A percentile compares a stretch with the other conserved stretches of the same genome.
Conservation (phyloP, 371 early-diverging fungal species). For the Mortierella sp. region DNA sequence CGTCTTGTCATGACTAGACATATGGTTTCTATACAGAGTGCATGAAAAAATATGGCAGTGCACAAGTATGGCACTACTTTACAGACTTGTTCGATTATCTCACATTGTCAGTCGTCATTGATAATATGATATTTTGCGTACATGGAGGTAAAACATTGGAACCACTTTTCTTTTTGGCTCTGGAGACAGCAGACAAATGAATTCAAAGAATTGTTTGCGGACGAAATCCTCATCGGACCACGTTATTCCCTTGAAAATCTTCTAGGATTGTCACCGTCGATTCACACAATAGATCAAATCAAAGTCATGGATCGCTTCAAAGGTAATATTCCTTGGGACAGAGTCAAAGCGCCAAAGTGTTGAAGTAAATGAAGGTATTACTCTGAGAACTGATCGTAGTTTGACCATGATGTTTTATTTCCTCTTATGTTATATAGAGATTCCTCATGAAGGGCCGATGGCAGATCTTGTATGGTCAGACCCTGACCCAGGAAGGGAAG, state of each 20-base stretch:
- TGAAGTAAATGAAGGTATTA: not conserved
- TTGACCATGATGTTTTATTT: not conserved
- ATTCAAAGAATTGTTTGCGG: slow-evolving; percentile 1
- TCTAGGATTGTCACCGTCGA: slow-evolving; percentile 88
- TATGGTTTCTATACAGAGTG: slow-evolving; percentile 99
- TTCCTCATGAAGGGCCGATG: slow-evolving; percentile 99
- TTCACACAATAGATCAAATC: slow-evolving; percentile 95
- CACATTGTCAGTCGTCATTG: slow-evolving; percentile 92
- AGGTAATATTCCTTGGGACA: slow-evolving; percentile 62
- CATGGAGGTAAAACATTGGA: slow-evolving; percentile 86
- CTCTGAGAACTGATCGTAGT: not conserved
- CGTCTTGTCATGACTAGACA: slow-evolving; percentile 63
- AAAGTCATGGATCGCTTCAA: slow-evolving; percentile 89
- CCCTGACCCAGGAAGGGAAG: slow-evolving; percentile 86
- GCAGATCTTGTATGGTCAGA: slow-evolving; percentile 99
- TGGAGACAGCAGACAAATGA: slow-evolving; percentile 36
- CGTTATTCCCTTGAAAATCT: not conserved
- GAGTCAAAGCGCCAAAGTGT: no score
- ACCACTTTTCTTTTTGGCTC: not conserved
- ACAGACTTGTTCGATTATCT: slow-evolving; percentile 97
- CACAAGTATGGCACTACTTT: slow-evolving; percentile 93
- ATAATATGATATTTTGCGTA: slow-evolving; percentile 93
- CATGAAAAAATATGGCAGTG: slow-evolving; percentile 88
- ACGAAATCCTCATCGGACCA: slow-evolving; percentile 1
- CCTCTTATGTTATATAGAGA: slow-evolving; percentile 67